Evolutionary conservation across 805 yeast genomes (phyloP).

Genomic region (Starmera quercuum): DNA sequence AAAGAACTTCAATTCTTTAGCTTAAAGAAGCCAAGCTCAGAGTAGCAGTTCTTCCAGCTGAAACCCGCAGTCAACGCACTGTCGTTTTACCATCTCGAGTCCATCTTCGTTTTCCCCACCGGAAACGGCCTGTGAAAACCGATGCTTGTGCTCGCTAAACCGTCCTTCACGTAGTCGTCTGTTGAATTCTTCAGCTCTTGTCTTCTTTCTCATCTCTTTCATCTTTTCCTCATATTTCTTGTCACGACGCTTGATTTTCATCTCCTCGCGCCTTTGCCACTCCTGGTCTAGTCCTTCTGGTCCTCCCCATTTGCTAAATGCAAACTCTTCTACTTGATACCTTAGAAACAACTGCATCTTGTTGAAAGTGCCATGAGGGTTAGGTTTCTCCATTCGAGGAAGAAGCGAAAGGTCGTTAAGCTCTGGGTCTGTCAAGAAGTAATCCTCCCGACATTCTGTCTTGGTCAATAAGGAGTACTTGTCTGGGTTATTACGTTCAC

Average conservation of each 20-base stretch:
- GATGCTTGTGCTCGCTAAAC: slow-evolving; percentile 61
- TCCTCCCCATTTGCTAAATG: slow-evolving; percentile 93
- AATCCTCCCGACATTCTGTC: slow-evolving; percentile 92
- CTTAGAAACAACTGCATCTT: slow-evolving; percentile 90
- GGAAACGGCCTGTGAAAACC: slow-evolving; percentile 54
- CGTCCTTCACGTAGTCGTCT: slow-evolving; percentile 56
- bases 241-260: slow-evolving; percentile 66
- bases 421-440: slow-evolving; percentile 90
- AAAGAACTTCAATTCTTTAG: too few species aligned
- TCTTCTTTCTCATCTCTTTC: slow-evolving; percentile 80
- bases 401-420: slow-evolving; percentile 60
- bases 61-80: slow-evolving; percentile 78
- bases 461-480: slow-evolving; percentile 88
- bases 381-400: slow-evolving; percentile 79
- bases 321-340: slow-evolving; percentile 88
- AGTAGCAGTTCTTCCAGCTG: slow-evolving; percentile 67
- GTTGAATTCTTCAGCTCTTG: slow-evolving; percentile 88
- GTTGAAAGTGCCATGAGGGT: slow-evolving; percentile 85
- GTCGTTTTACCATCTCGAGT: slow-evolving; percentile 36
- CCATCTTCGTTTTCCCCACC: slow-evolving; percentile 37
- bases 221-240: slow-evolving; percentile 71
- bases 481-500: slow-evolving; percentile 69
- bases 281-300: slow-evolving; percentile 85
- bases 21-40: background rate
- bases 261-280: slow-evolving; percentile 76